Percentiles rank a stretch among this genome's conserved stretches.
Evolutionary conservation across 2,329 filamentous ascomycete genomes (phyloP).

Genomic region (Cryphonectria nitschkei): DNA sequence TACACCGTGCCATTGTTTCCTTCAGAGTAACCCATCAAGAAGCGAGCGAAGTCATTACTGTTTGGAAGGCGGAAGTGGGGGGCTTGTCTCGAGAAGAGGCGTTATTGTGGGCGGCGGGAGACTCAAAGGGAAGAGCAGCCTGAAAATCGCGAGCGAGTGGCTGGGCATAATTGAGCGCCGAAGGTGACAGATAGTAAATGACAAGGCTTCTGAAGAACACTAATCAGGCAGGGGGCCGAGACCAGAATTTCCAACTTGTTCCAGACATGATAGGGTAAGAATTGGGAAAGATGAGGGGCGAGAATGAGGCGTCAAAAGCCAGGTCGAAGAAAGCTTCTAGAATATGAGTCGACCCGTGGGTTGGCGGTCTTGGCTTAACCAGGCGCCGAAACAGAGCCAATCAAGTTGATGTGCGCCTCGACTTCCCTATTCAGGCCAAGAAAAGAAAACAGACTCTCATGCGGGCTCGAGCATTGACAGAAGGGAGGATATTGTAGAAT

Average conservation of each 20-base stretch:
- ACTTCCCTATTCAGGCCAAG: not conserved
- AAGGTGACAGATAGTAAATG: not conserved
- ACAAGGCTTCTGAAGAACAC: constrained; percentile 11
- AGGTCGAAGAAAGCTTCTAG: constrained; percentile 11
- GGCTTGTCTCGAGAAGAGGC: not conserved
- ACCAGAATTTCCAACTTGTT: not conserved
- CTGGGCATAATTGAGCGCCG: not conserved
- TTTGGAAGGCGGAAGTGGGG: not conserved
- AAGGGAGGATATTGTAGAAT: not conserved
- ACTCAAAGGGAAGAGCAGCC: not conserved
- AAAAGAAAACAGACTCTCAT: not conserved
- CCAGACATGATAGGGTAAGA: not conserved
- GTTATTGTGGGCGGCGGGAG: not conserved
- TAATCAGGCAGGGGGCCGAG: not conserved
- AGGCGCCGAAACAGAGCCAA: not conserved
- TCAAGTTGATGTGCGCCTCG: not conserved
- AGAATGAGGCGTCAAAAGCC: not conserved
- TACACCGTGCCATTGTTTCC: not conserved
- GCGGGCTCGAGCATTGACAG: not conserved
- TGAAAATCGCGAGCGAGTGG: not conserved
- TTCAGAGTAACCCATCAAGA: not conserved
- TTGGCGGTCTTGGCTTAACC: not conserved
- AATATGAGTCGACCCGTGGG: not conserved
- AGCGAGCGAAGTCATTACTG: not conserved
- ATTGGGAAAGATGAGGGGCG: not conserved